Evolutionary conservation across 495 filamentous ascomycete species (phyloP).

Genomic region (Entonaema liquescens): DNA sequence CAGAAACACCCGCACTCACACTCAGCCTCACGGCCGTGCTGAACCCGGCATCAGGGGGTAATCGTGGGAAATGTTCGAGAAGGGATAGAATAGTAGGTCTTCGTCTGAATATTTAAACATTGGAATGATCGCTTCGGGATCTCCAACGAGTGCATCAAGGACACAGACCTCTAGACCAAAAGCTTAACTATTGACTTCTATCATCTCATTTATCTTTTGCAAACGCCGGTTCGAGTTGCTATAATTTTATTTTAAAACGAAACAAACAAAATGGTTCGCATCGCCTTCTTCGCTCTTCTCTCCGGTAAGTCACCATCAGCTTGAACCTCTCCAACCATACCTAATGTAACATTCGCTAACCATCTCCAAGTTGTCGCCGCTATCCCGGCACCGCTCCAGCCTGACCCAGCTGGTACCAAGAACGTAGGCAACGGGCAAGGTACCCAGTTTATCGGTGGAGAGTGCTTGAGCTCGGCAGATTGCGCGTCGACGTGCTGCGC

Average conservation of each 20-base stretch:
- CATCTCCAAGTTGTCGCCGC: constrained; percentile 12
- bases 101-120: constrained; percentile 34
- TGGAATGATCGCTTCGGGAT: constrained; percentile 31
- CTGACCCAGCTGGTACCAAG: constrained; percentile 48
- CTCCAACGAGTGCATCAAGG: constrained; percentile 15
- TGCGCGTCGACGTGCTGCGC: constrained; percentile 49
- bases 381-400: constrained; percentile 29
- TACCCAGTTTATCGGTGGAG: constrained; percentile 50
- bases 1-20: constrained; percentile 22
- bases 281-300: constrained; percentile 45
- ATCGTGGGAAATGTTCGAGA: constrained; percentile 4
- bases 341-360: constrained; percentile 8
- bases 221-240: not conserved
- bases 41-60: constrained; percentile 30
- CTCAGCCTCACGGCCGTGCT: constrained; percentile 35
- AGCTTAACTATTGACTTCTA: constrained; percentile 8
- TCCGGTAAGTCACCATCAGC: constrained; percentile 37
- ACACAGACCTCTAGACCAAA: constrained; percentile 12
- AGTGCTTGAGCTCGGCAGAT: constrained; percentile 47
- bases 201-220: constrained; percentile 20
- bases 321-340: not conserved
- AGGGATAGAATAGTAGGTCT: not conserved
- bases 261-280: constrained; percentile 48
- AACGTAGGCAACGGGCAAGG: constrained; percentile 50
- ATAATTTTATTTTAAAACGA: not conserved